Evolutionary conservation across 2,329 filamentous ascomycete species (phyloP).

Genomic region (Atkinsonella texensis): DNA sequence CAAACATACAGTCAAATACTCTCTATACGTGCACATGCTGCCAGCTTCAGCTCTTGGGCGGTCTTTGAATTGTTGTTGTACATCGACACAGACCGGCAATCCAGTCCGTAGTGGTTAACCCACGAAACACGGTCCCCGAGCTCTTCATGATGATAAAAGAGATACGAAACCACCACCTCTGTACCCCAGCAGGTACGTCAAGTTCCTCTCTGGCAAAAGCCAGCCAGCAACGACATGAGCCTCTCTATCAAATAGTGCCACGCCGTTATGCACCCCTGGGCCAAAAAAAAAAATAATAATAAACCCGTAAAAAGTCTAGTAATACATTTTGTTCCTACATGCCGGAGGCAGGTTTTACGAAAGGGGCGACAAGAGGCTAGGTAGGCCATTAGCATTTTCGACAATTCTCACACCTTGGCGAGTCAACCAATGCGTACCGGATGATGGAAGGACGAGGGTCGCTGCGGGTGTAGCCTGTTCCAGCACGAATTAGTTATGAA

Average conservation of each 20-base stretch:
- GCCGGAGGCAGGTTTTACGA: slow-evolving; percentile 30
- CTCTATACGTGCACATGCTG: too few relatives aligned
- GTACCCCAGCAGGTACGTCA: not conserved
- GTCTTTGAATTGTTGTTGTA: not conserved
- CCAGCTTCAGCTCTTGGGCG: too few relatives aligned
- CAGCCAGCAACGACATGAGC: too few relatives aligned
- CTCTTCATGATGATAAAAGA: not conserved
- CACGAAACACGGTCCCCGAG: not conserved
- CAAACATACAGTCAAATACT: too few relatives aligned
- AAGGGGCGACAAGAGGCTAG: slow-evolving; percentile 52
- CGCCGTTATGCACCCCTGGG: not conserved
- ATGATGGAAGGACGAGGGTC: slow-evolving; percentile 70
- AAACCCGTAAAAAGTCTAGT: not conserved
- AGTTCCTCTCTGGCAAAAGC: not conserved
- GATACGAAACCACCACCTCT: not conserved
- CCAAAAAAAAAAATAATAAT: too few relatives aligned
- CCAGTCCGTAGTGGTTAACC: not conserved
- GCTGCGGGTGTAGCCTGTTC: slow-evolving; percentile 83
- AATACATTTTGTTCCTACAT: not conserved
- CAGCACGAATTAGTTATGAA: slow-evolving; percentile 11
- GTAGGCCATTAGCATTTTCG: slow-evolving; percentile 12
- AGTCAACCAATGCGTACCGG: slow-evolving; percentile 28
- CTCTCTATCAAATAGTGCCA: not conserved
- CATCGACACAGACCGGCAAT: not conserved
- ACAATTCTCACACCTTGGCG: not conserved